phyloP scores from a whole-genome alignment of 495 filamentous ascomycete species.

The Talaromyces wortmannii region DNA sequence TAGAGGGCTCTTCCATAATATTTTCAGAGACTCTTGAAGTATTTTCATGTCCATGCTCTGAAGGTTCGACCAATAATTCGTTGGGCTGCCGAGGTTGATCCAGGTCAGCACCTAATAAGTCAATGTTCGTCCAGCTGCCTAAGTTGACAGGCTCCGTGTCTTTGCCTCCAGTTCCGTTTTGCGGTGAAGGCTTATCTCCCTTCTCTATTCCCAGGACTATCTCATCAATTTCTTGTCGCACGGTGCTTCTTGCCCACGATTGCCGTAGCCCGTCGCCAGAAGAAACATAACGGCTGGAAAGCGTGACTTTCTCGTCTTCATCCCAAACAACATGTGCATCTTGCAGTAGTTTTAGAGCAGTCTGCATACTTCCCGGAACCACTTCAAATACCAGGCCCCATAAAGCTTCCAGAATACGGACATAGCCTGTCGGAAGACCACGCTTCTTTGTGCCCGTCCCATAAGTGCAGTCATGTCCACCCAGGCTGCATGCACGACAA shows the following conservation, averaged over 20 bases:
- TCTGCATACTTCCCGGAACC: constrained; percentile 36
- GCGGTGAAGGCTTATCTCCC: not conserved
- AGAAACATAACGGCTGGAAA: not conserved
- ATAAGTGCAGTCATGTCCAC: constrained; percentile 61
- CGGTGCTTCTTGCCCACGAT: not conserved
- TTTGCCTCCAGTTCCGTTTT: not conserved
- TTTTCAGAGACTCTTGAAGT: not conserved
- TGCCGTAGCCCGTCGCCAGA: not conserved
- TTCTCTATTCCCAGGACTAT: not conserved
- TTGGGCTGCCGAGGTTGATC: not conserved
- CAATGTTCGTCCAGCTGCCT: not conserved
- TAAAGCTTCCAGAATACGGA: constrained; percentile 31
- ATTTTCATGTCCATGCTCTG: not conserved
- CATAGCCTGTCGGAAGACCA: constrained; percentile 41
- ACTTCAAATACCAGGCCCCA: constrained; percentile 35
- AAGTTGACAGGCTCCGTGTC: not conserved
- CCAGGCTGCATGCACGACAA: constrained; percentile 55
- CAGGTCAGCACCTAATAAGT: too few relatives aligned
- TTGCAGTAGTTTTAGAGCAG: constrained; percentile 28
- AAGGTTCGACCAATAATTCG: not conserved
- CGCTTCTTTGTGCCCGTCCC: constrained; percentile 63
- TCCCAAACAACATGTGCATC: not conserved
- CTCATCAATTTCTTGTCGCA: not conserved
- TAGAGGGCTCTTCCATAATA: not conserved
- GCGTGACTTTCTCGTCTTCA: not conserved